Evolutionary conservation across 2,329 filamentous ascomycete genomes (phyloP).

Genomic region (Parafenestella ontariensis): DNA sequence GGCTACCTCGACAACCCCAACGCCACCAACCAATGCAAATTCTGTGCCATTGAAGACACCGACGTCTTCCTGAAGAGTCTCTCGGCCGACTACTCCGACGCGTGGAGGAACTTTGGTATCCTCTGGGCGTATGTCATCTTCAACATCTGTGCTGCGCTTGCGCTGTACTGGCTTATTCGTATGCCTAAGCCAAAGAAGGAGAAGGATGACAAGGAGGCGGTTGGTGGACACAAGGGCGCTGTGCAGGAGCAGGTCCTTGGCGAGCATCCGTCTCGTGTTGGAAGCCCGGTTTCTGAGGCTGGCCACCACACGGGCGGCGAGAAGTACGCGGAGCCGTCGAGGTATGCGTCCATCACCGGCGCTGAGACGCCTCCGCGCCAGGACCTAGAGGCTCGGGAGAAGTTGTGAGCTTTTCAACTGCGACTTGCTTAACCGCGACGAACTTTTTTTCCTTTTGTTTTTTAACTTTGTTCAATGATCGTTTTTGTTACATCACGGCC

Average conservation of each 20-base stretch:
- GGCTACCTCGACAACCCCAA: constrained; percentile 49
- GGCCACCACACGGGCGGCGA: constrained; percentile 11
- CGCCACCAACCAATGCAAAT: constrained; percentile 51
- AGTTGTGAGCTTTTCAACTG: constrained; percentile 12
- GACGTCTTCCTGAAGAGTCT: constrained; percentile 53
- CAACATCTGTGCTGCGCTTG: constrained; percentile 58
- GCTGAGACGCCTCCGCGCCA: constrained; percentile 8
- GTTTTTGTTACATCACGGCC: not conserved
- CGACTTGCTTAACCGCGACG: too few relatives aligned
- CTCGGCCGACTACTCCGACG: constrained; percentile 52
- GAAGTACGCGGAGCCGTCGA: constrained; percentile 7
- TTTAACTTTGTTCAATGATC: not conserved
- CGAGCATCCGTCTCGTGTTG: constrained; percentile 13
- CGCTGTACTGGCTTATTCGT: constrained; percentile 62
- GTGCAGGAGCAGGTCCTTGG: constrained; percentile 8
- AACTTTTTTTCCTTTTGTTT: not conserved
- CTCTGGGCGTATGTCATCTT: constrained; percentile 62
- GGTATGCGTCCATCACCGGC: constrained; percentile 20
- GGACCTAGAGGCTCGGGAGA: constrained; percentile 19
- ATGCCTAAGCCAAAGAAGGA: constrained; percentile 60
- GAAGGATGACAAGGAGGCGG: constrained; percentile 20
- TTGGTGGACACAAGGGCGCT: constrained; percentile 4
- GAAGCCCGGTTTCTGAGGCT: constrained; percentile 9
- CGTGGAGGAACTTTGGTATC: constrained; percentile 63
- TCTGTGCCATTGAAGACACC: constrained; percentile 50